Evolutionary conservation across 352 stramenopile species (phyloP).

Genomic region (Phytophthora pluvialis): DNA sequence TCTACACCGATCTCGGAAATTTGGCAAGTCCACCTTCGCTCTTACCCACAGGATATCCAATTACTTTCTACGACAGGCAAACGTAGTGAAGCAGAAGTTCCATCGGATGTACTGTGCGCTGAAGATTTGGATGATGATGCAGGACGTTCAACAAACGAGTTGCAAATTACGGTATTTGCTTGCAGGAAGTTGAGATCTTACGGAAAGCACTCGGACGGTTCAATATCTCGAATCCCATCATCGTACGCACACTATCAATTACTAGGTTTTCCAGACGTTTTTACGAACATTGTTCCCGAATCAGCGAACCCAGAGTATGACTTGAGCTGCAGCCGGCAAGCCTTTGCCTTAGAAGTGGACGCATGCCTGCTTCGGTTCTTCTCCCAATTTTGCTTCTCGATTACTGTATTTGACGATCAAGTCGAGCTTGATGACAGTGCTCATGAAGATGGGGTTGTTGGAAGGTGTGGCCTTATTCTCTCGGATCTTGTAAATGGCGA

Average conservation of each 20-base stretch:
- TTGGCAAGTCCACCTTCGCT: conserved; percentile 90
- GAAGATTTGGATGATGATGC: conserved; percentile 33
- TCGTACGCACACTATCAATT: conserved; percentile 93
- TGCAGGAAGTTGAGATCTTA: conserved; percentile 64
- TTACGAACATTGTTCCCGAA: conserved; percentile 85
- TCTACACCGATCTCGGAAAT: conserved; percentile 92
- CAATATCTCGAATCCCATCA: conserved; percentile 52
- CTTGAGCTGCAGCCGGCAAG: conserved; percentile 61
- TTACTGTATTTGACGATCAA: conserved; percentile 90
- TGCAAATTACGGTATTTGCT: conserved; percentile 73
- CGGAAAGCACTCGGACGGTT: conserved; percentile 42
- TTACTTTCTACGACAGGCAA: conserved; percentile 45
- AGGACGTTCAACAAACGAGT: conserved; percentile 51
- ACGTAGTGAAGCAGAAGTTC: background rate
- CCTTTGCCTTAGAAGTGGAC: conserved; percentile 76
- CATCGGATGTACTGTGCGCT: conserved; percentile 20
- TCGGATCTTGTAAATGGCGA: conserved; percentile 76
- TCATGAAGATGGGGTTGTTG: conserved; percentile 70
- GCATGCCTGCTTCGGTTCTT: conserved; percentile 84
- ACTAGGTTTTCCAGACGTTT: conserved; percentile 87
- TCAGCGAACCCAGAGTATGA: conserved; percentile 80
- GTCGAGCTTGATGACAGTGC: conserved; percentile 39
- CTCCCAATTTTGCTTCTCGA: conserved; percentile 74
- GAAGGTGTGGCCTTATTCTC: conserved; percentile 73
- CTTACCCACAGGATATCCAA: conserved; percentile 85